Base-by-base conservation (phyloP, 2,329 filamentous ascomycete species). In the Coniella lustricola region DNA sequence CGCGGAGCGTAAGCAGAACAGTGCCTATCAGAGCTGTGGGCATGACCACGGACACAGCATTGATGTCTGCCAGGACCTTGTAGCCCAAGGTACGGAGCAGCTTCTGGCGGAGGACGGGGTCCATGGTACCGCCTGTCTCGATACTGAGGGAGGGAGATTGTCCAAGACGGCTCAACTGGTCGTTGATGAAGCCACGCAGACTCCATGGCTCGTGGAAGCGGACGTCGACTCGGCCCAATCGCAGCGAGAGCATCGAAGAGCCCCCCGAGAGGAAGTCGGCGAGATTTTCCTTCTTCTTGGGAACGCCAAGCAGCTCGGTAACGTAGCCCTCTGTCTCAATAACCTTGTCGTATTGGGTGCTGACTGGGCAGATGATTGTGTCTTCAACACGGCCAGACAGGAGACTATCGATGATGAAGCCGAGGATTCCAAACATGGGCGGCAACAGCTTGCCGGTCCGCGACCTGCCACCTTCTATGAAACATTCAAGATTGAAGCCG, bases 311-410 rank as follows among this genome's bases (percentile, higher is more conserved):
- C 2, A 98, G 77, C 65, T 98, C 93, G 31, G 84, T 93, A 38
- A 97, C 91, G 61, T 98, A 98, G 4, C 90, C 93, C 66, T 95
- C 90, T 1, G 94, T 95, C 66, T 98, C 93, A 51, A 98, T 94
- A 48, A 98, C 93, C 63, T 97, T 98, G 73, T 98, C 93, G 62
- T 98, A 98, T 63, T 98, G 93, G 1, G 90, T 96, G 64, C 87
- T 94, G 39, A 98, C 93, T 0, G 93, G 93, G 58, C 91, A 95
- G 45, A 98, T 89, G 36, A 96, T 87, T 29, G 89, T 84, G 65
- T 98, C 93, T 40, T 94, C 75, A 0, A 95, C 90, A 7, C 90
- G 79, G 0, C 90, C 90, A 0, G 88, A 94, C 5, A 96, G 70
- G 13, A 98, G 75, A 57, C 89, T 94, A 57, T 98, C 93, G 16